phyloP scores from a whole-genome alignment of 768 basidiomycete species.

The Boletus barrowsii region DNA sequence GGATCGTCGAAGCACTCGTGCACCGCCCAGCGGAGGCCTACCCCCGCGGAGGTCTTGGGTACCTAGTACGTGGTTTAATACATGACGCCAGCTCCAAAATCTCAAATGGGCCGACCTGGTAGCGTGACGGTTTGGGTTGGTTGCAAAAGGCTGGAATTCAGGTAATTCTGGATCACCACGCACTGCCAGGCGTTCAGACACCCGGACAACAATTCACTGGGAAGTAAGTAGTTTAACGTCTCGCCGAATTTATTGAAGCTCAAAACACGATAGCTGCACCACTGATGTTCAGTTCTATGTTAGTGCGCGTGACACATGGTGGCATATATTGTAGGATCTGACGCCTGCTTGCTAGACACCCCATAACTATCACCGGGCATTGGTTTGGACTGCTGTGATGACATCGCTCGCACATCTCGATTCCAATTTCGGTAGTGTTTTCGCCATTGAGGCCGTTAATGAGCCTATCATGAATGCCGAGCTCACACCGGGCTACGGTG shows the following conservation, averaged over 20 bases:
- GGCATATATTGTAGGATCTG: neutral
- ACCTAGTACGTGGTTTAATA: conserved; percentile 46
- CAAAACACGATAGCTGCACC: conserved; percentile 51
- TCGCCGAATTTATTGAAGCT: neutral
- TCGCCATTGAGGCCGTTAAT: conserved; percentile 73
- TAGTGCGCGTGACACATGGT: conserved; percentile 13
- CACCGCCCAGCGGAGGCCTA: conserved; percentile 58
- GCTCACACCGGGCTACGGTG: conserved; percentile 65
- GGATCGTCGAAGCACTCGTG: conserved; percentile 75
- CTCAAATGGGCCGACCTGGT: neutral
- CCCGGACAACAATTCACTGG: conserved; percentile 67
- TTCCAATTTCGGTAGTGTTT: conserved; percentile 59
- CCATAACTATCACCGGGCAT: conserved; percentile 71
- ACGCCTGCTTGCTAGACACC: conserved; percentile 40
- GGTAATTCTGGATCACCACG: conserved; percentile 69
- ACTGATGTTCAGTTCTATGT: conserved; percentile 72
- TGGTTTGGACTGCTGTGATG: conserved; percentile 83
- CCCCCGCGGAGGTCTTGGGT: conserved; percentile 64
- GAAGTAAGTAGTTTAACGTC: conserved; percentile 36
- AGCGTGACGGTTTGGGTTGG: conserved; percentile 64
- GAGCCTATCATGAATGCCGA: conserved; percentile 73
- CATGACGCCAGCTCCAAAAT: neutral
- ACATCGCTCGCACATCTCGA: conserved; percentile 68
- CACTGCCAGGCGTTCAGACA: conserved; percentile 66
- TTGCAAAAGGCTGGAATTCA: conserved; percentile 61